Evolutionary conservation across 352 stramenopile species (phyloP), one percentile per base, ranked within the genome.

Genomic region (Phytophthora pistaciae): DNA sequence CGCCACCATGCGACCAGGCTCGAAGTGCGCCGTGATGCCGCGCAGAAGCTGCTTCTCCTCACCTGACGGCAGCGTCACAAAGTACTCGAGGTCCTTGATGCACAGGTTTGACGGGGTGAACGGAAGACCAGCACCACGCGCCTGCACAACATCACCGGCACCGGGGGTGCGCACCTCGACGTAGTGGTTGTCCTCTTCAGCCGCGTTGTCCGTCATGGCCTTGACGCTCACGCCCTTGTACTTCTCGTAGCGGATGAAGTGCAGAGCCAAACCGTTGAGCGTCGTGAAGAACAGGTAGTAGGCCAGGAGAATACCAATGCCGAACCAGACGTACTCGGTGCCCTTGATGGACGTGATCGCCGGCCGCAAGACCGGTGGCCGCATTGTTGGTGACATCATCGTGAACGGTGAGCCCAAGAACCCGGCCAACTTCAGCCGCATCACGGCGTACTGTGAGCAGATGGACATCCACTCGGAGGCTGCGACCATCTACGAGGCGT

Each of bases 381-480:
- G 81, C 25, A 82, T 98, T 36, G 77, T 81, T 21, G 95, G 95
- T 21, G 77, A 97, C 10, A 88, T 98, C 57, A 78, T 81, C 18
- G 74, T 98, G 25, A 98, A 98, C 75, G 95, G 95, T 23, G 86
- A 64, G 56, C 62, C 67, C 0, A 96, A 97, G 78, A 71, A 96
- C 44, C 66, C 76, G 36, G 73, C 71, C 27, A 91, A 88, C 49
- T 98, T 98, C 68, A 86, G 81, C 36, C 82, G 94, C 49, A 91
- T 97, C 68, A 90, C 83, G 6, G 94, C 91, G 13, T 99, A 98
- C 68, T 94, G 97, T 21, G 94, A 98, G 79, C 93, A 98, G 72
- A 93, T 96, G 72, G 91, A 98, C 74, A 84, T 93, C 31, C 90
- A 97, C 74, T 85, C 87, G 48, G 83, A 94, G 42, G 75, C 86